These are phyloP conservation scores for Mitragyna speciosa DNA, from an alignment of 257 asterid genomes.

Conservation along the genomic window DNA sequence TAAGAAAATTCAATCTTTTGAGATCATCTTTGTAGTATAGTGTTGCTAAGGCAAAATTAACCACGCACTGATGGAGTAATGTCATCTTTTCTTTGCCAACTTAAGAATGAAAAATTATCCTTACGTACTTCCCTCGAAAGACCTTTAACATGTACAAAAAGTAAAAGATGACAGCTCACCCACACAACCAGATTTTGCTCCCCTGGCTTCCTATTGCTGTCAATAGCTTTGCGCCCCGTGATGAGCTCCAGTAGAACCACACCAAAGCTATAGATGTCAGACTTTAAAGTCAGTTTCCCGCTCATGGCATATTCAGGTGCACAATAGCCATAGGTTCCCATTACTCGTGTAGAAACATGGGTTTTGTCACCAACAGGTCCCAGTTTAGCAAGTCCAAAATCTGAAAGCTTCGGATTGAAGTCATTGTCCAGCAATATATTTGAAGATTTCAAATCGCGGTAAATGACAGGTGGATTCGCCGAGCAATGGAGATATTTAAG, in stretches of 20 bases:
- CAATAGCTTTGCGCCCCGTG: conserved; percentile 76
- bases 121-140: neutral
- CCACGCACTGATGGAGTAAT: neutral
- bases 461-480: conserved; percentile 85
- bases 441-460: conserved; percentile 81
- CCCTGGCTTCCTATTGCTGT: conserved; percentile 42
- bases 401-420: conserved; percentile 77
- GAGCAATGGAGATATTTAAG: conserved; percentile 79
- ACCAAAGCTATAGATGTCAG: conserved; percentile 90
- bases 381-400: conserved; percentile 86
- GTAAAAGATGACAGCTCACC: conserved; percentile 47
- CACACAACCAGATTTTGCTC: conserved; percentile 81
- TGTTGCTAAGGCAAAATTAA: neutral
- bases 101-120: neutral
- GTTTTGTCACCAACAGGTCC: conserved; percentile 92
- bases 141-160: neutral
- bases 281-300: conserved; percentile 79
- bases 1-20: neutral
- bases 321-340: conserved; percentile 94
- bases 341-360: conserved; percentile 89
- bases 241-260: conserved; percentile 85
- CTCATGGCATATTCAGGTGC: conserved; percentile 92
- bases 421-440: conserved; percentile 76
- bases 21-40: neutral
- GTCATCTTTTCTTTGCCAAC: neutral